A percentile compares a stretch with the other conserved stretches of the same genome.
Conservation (phyloP, 768 basidiomycete genomes). For the Agrocybe pediades region DNA sequence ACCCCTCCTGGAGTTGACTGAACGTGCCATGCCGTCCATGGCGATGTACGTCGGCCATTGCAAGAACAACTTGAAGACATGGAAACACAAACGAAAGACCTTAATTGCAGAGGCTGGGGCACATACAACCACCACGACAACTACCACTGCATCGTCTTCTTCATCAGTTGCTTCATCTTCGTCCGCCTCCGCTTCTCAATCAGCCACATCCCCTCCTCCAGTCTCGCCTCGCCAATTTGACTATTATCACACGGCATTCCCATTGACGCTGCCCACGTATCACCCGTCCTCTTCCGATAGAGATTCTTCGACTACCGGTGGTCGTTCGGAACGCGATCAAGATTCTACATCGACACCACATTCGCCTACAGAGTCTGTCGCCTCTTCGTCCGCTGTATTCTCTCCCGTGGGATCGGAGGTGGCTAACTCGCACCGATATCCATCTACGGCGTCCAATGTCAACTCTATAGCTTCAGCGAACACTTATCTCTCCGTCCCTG, state of each 20-base stretch:
- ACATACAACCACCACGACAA: constrained; percentile 12
- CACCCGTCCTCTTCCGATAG: constrained; percentile 10
- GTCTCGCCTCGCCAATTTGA: constrained; percentile 18
- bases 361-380: constrained; percentile 7
- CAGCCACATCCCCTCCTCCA: constrained; percentile 8
- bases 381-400: constrained; percentile 23
- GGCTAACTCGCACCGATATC: constrained; percentile 12
- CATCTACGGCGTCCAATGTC: not conserved
- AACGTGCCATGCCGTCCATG: constrained; percentile 76
- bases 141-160: constrained; percentile 50
- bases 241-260: constrained; percentile 24
- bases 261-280: constrained; percentile 31
- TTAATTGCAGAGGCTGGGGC: constrained; percentile 27
- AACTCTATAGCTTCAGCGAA: not conserved
- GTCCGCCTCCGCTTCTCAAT: constrained; percentile 2
- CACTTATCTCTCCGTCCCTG: not conserved
- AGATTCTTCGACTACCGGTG: not conserved
- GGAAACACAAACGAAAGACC: constrained; percentile 56
- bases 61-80: constrained; percentile 65
- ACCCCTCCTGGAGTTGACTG: constrained; percentile 80
- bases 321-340: constrained; percentile 3
- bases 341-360: constrained; percentile 1
- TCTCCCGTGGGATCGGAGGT: constrained; percentile 29
- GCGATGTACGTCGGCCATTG: constrained; percentile 67
- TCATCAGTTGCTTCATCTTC: constrained; percentile 7